These are phyloP conservation scores for Zizania latifolia DNA, from an alignment of 176 grass and related monocot genomes.

Conservation along the genomic window DNA sequence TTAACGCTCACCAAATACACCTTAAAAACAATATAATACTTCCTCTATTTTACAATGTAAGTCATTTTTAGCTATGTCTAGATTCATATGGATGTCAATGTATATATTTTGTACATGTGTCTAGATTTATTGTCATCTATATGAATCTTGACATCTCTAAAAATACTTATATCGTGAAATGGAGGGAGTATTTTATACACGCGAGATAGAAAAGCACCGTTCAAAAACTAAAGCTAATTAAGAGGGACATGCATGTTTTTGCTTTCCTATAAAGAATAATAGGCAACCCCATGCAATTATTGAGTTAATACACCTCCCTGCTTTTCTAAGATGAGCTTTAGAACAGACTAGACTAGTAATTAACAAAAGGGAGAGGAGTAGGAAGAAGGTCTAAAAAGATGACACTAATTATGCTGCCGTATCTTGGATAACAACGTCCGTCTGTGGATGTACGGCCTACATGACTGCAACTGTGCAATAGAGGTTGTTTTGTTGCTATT, in stretches of 20 bases:
- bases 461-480: neutral
- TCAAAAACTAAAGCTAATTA: too few species aligned
- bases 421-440: neutral
- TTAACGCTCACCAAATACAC: too few species aligned
- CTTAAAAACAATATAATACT: too few species aligned
- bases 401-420: constrained; percentile 1
- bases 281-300: constrained; percentile 39
- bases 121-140: too few species aligned
- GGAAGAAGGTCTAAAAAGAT: constrained; percentile 24
- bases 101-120: too few species aligned
- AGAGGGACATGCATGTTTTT: constrained; percentile 28
- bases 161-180: too few species aligned
- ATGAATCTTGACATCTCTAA: too few species aligned
- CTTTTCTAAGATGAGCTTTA: constrained; percentile 14
- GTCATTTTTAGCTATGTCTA: too few species aligned
- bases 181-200: too few species aligned
- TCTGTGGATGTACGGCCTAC: constrained; percentile 20
- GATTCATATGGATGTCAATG: too few species aligned
- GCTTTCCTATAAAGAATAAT: constrained; percentile 33
- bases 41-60: too few species aligned
- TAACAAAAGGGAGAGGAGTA: neutral
- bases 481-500: neutral
- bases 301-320: constrained; percentile 28
- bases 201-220: too few species aligned
- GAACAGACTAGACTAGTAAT: neutral